A percentile compares a stretch with the other conserved stretches of the same genome.
Evolutionary conservation across 2,329 filamentous ascomycete species (phyloP).

Genomic region (Alternaria sp.): DNA sequence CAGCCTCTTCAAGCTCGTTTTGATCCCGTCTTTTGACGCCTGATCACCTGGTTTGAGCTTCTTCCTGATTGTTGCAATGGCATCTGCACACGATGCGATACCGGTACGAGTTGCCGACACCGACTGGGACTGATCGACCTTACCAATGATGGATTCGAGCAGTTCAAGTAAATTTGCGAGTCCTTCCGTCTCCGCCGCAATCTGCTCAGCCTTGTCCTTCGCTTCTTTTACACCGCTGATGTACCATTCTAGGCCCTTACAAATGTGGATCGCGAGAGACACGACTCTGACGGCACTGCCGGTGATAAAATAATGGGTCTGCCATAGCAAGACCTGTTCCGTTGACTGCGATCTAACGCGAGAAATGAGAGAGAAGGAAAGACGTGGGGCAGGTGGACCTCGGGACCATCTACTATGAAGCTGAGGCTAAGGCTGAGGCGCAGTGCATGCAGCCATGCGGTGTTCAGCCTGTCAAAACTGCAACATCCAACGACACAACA

Average conservation of each 20-base stretch:
- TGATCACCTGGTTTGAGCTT: not conserved
- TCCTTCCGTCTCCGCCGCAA: not conserved
- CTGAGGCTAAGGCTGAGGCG: not conserved
- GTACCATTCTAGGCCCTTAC: conserved; percentile 1
- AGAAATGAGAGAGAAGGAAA: not conserved
- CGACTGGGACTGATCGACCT: not conserved
- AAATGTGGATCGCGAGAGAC: not conserved
- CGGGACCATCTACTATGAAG: not conserved
- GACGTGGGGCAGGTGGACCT: not conserved
- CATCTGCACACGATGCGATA: not conserved
- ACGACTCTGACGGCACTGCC: conserved; percentile 1
- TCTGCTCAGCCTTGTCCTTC: not conserved
- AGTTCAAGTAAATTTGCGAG: not conserved
- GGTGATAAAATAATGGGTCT: not conserved
- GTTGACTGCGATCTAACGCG: accelerated
- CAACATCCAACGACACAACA: too few relatives aligned
- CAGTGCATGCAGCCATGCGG: not conserved
- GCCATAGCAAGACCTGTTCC: not conserved
- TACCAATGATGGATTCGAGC: accelerated
- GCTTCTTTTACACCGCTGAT: not conserved
- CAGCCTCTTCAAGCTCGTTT: not conserved
- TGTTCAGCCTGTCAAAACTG: not conserved
- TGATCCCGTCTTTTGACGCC: not conserved
- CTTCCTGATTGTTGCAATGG: accelerated
- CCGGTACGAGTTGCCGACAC: not conserved